Evolutionary conservation across 768 basidiomycete genomes (phyloP).

Genomic region (Suillus bovinus): DNA sequence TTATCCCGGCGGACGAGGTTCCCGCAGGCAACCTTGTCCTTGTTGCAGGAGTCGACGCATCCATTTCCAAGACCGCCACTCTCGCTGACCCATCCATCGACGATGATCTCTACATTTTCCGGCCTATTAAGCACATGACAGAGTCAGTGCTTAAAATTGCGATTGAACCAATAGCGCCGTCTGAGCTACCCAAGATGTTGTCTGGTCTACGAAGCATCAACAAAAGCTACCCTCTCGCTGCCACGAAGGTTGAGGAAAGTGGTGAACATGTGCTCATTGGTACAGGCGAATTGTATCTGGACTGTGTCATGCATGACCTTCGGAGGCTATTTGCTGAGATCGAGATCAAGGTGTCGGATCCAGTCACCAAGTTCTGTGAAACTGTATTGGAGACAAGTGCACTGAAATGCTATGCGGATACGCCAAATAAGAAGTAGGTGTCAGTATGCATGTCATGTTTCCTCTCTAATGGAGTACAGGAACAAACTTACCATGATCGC

Average conservation of each 20-base stretch:
- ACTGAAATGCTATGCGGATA: conserved; percentile 98
- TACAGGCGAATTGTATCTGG: conserved; percentile 95
- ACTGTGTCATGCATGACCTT: conserved; percentile 96
- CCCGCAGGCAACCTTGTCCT: conserved; percentile 92
- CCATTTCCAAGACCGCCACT: conserved; percentile 95
- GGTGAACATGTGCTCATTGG: conserved; percentile 98
- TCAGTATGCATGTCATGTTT: not conserved
- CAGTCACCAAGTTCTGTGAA: conserved; percentile 97
- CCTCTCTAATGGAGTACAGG: conserved; percentile 43
- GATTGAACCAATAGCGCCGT: conserved; percentile 96
- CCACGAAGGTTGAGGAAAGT: conserved; percentile 97
- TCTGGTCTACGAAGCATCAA: conserved; percentile 96
- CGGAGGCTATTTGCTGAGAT: conserved; percentile 93
- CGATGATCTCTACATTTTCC: conserved; percentile 93
- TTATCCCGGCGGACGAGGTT: conserved; percentile 85
- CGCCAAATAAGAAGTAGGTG: conserved; percentile 95
- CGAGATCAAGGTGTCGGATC: conserved; percentile 99
- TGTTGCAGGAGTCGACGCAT: conserved; percentile 90
- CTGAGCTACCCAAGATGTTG: conserved; percentile 98
- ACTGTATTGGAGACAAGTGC: conserved; percentile 98
- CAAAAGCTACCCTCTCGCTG: conserved; percentile 93
- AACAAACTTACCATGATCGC: conserved; percentile 99
- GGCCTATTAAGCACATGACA: conserved; percentile 94
- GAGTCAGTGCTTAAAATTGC: conserved; percentile 97
- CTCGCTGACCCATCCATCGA: conserved; percentile 69